Conservation (phyloP, 1,139 yeast species). For the Blastobotrys ciferrii region DNA sequence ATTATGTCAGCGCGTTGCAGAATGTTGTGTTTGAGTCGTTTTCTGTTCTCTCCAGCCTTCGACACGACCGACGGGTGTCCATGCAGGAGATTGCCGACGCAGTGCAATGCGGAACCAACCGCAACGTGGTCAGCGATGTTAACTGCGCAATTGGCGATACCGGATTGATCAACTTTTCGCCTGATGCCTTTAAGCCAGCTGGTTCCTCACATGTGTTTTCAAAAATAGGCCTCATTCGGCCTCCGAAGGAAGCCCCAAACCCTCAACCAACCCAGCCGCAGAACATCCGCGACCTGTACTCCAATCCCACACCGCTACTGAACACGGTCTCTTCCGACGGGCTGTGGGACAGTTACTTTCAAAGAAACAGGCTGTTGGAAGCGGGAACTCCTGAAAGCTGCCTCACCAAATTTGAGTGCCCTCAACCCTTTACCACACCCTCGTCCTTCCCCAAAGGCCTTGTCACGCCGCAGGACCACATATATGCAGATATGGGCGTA, state of each 20-base stretch:
- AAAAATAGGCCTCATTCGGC: slow-evolving; percentile 33
- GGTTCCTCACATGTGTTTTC: slow-evolving; percentile 36
- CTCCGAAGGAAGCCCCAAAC: slow-evolving; percentile 9
- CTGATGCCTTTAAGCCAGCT: slow-evolving; percentile 16
- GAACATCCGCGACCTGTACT: neutral
- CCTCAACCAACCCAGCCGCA: slow-evolving; percentile 9
- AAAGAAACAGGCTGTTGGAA: slow-evolving; percentile 17
- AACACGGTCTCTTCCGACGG: slow-evolving; percentile 4
- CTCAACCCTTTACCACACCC: slow-evolving; percentile 25
- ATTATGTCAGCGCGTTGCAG: slow-evolving; percentile 32
- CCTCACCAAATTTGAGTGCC: slow-evolving; percentile 20
- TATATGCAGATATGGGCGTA: slow-evolving; percentile 44
- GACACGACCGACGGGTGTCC: slow-evolving; percentile 26
- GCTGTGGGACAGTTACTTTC: slow-evolving; percentile 22
- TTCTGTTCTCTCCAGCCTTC: slow-evolving; percentile 30
- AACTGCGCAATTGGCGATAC: slow-evolving; percentile 19
- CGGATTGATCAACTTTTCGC: slow-evolving; percentile 19
- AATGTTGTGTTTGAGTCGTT: slow-evolving; percentile 33
- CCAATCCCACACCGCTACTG: slow-evolving; percentile 1
- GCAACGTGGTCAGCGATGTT: slow-evolving; percentile 28
- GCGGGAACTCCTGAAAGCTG: slow-evolving; percentile 26
- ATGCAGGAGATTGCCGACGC: slow-evolving; percentile 28
- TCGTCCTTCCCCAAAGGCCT: slow-evolving; percentile 28
- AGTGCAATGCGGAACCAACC: slow-evolving; percentile 25
- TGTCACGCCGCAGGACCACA: slow-evolving; percentile 24